A percentile compares a stretch with the other conserved stretches of the same genome.
Conservation (phyloP, 2,329 filamentous ascomycete genomes). For the Penicillium oxalicum region DNA sequence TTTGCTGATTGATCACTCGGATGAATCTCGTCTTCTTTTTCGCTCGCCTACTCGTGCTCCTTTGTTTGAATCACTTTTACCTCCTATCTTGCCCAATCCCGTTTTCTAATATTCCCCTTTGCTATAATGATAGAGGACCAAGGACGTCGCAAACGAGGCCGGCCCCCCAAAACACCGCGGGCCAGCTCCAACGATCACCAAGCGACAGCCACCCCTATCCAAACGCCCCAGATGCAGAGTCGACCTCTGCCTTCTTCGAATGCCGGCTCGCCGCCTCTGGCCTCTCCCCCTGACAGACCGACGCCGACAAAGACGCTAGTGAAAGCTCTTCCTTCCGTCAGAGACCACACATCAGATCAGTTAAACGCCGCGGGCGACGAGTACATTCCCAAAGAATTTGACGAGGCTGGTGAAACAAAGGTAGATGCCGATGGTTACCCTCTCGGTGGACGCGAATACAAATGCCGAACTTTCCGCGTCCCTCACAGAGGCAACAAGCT, state of each 20-base stretch:
- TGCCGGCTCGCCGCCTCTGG: conserved; percentile 50
- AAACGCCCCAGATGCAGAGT: conserved; percentile 39
- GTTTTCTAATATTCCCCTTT: conserved; percentile 15
- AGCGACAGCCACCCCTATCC: conserved; percentile 27
- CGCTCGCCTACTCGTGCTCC: conserved; percentile 23
- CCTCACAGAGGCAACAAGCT: conserved; percentile 86
- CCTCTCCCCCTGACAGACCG: conserved; percentile 62
- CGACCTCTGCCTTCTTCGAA: conserved; percentile 30
- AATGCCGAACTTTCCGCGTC: conserved; percentile 88
- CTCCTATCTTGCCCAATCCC: not conserved
- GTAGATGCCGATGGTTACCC: conserved; percentile 77
- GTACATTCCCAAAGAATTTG: conserved; percentile 87
- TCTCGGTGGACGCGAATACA: conserved; percentile 76
- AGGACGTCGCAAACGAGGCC: conserved; percentile 45
- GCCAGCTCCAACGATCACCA: conserved; percentile 29
- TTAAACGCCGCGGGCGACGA: conserved; percentile 84
- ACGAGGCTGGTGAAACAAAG: conserved; percentile 92
- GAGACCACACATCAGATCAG: conserved; percentile 96
- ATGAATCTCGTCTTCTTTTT: conserved; percentile 23
- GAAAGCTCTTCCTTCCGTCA: conserved; percentile 89
- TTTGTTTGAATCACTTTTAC: conserved; percentile 35
- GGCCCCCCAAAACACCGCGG: conserved; percentile 45
- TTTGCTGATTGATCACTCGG: not conserved
- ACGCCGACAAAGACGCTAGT: conserved; percentile 75
- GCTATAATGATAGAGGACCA: conserved; percentile 31